These are phyloP conservation scores for Termitomyces titanicus DNA, from an alignment of 768 basidiomycete species.

Conservation along the genomic window DNA sequence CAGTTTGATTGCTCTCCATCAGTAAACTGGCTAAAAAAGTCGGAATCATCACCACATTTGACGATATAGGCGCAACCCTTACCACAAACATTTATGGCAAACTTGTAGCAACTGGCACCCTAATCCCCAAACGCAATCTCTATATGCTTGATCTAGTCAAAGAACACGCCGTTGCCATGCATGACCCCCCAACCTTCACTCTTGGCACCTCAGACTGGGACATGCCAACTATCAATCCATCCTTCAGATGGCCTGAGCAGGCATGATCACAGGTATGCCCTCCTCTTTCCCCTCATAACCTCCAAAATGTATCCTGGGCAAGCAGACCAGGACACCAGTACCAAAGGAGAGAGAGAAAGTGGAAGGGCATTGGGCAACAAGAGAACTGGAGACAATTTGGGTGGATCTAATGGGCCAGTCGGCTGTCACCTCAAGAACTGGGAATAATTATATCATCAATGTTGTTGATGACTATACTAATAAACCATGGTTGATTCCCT, in stretches of 20 bases:
- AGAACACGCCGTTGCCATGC: not conserved
- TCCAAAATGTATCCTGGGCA: slow-evolving; percentile 29
- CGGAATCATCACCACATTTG: not conserved
- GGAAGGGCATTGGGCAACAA: slow-evolving; percentile 19
- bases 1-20: not conserved
- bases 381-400: slow-evolving; percentile 25
- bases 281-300: slow-evolving; percentile 16
- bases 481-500: too few species aligned
- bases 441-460: not conserved
- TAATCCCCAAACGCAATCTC: not conserved
- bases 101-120: not conserved
- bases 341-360: slow-evolving; percentile 24
- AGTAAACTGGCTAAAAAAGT: not conserved
- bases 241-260: not conserved
- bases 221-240: slow-evolving; percentile 4
- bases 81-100: not conserved
- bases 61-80: not conserved
- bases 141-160: not conserved
- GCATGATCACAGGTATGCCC: slow-evolving; percentile 20
- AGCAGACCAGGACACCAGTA: slow-evolving; percentile 31
- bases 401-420: slow-evolving; percentile 26
- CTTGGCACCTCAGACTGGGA: slow-evolving; percentile 10
- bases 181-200: not conserved
- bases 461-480: too few species aligned
- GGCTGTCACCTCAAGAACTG: slow-evolving; percentile 18